Evolutionary conservation across 306 rosid genomes (phyloP).

Genomic region (Prunus salicina): DNA sequence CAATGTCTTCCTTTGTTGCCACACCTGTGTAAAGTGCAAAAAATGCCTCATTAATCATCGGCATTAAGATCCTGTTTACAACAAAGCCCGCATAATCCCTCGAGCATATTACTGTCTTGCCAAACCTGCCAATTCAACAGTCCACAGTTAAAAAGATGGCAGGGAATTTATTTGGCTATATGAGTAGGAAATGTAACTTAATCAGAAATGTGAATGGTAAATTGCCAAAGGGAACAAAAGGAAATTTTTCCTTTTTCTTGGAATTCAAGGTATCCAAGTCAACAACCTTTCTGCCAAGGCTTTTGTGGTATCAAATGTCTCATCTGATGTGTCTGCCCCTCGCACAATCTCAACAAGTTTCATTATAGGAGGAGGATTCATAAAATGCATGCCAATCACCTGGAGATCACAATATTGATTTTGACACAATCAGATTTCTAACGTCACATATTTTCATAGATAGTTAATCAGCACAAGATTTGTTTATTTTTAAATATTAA

Average conservation of each 20-base stretch:
- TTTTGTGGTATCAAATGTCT: slow-evolving; percentile 64
- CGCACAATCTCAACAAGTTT: slow-evolving; percentile 82
- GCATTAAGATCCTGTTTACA: slow-evolving; percentile 83
- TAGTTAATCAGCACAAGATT: background rate
- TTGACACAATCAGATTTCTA: background rate
- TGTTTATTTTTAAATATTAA: too few species aligned
- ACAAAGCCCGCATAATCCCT: slow-evolving; percentile 83
- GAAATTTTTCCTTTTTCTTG: background rate
- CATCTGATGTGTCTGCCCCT: slow-evolving; percentile 78
- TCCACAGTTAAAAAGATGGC: slow-evolving; percentile 5
- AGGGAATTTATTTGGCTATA: background rate
- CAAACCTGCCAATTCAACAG: slow-evolving; percentile 33
- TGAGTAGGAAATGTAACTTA: background rate
- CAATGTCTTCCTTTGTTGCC: slow-evolving; percentile 88
- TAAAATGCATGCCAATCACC: slow-evolving; percentile 98
- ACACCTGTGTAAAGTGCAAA: slow-evolving; percentile 66
- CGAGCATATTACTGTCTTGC: slow-evolving; percentile 54
- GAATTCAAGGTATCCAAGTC: slow-evolving; percentile 5
- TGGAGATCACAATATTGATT: slow-evolving; percentile 25
- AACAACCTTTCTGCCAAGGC: slow-evolving; percentile 71
- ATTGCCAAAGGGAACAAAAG: background rate
- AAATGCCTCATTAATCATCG: slow-evolving; percentile 93
- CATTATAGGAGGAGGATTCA: slow-evolving; percentile 96
- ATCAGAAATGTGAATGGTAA: background rate
- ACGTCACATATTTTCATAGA: background rate